phyloP scores from a whole-genome alignment of 2,329 filamentous ascomycete species.

The Penicillium freii region DNA sequence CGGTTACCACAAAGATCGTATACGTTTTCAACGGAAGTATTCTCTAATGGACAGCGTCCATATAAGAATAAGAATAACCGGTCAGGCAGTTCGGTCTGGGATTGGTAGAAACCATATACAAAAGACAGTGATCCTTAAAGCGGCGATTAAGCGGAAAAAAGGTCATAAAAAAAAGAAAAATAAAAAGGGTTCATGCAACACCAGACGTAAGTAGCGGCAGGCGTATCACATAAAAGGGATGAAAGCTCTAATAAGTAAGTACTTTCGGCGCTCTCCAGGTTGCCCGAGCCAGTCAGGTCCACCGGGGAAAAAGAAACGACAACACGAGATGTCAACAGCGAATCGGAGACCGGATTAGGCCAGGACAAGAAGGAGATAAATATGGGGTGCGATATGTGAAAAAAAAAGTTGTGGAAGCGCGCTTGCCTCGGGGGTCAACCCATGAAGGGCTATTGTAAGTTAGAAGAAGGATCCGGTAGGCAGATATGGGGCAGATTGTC shows the following conservation, averaged over 20 bases:
- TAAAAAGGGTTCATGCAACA: slow-evolving; percentile 18
- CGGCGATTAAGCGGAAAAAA: background rate
- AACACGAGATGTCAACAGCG: slow-evolving; percentile 7
- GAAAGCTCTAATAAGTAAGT: slow-evolving; percentile 17
- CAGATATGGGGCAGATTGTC: slow-evolving; percentile 13
- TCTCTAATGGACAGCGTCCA: slow-evolving; percentile 18
- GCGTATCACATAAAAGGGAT: slow-evolving; percentile 20
- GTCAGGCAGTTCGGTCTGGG: background rate
- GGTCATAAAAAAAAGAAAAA: slow-evolving; percentile 5
- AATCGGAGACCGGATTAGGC: slow-evolving; percentile 15
- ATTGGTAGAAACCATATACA: slow-evolving; percentile 7
- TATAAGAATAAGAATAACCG: slow-evolving; percentile 14
- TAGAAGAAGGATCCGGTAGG: slow-evolving; percentile 11
- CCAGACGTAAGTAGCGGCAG: slow-evolving; percentile 6
- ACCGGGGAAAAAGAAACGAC: slow-evolving; percentile 25
- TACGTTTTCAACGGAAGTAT: background rate
- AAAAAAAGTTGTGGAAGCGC: slow-evolving; percentile 16
- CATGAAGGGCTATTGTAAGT: slow-evolving; percentile 18
- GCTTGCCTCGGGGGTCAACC: slow-evolving; percentile 15
- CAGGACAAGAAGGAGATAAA: slow-evolving; percentile 7
- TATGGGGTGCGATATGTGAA: slow-evolving; percentile 5
- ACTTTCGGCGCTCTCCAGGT: slow-evolving; percentile 12
- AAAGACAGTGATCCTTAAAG: slow-evolving; percentile 5
- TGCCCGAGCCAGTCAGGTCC: slow-evolving; percentile 32
- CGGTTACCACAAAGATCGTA: slow-evolving; percentile 6